Evolutionary conservation across 179 eudicot genomes (phyloP).

Genomic region (Heliamphora pulchella): DNA sequence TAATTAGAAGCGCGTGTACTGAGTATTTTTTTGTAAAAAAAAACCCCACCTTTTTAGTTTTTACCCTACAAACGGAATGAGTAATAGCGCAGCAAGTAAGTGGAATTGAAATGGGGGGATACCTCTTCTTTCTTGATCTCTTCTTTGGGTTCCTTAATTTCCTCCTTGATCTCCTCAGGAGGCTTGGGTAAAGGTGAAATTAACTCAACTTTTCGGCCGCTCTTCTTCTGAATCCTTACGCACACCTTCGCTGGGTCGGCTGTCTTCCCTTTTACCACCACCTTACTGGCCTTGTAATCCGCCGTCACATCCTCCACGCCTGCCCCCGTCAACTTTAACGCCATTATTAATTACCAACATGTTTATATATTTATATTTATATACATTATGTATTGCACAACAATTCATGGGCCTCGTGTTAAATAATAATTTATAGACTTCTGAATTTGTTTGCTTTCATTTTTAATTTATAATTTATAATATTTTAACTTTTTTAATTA

Average conservation of each 20-base stretch:
- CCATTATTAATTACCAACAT: no score
- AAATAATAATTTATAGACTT: no score
- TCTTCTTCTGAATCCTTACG: constrained; percentile 48
- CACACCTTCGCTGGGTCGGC: constrained; percentile 47
- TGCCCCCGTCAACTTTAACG: constrained; percentile 16
- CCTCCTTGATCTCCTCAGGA: constrained; percentile 25
- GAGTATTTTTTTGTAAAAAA: no score
- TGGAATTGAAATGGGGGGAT: background rate
- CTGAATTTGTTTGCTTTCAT: no score
- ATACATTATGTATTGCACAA: no score
- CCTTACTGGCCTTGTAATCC: constrained; percentile 46
- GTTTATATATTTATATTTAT: no score
- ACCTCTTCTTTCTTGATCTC: constrained; percentile 40
- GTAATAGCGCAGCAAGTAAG: background rate
- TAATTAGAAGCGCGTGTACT: no score
- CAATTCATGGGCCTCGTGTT: no score
- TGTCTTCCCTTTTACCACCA: constrained; percentile 54
- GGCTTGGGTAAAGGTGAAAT: constrained; percentile 54
- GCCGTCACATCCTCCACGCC: constrained; percentile 66
- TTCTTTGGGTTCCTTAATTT: background rate
- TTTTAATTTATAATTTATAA: no score
- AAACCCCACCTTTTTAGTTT: no score
- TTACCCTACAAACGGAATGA: no score
- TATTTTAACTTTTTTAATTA: no score
- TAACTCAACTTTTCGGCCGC: constrained; percentile 48